phyloP scores from a whole-genome alignment of 2,329 filamentous ascomycete genomes.

The Nakataea oryzae region DNA sequence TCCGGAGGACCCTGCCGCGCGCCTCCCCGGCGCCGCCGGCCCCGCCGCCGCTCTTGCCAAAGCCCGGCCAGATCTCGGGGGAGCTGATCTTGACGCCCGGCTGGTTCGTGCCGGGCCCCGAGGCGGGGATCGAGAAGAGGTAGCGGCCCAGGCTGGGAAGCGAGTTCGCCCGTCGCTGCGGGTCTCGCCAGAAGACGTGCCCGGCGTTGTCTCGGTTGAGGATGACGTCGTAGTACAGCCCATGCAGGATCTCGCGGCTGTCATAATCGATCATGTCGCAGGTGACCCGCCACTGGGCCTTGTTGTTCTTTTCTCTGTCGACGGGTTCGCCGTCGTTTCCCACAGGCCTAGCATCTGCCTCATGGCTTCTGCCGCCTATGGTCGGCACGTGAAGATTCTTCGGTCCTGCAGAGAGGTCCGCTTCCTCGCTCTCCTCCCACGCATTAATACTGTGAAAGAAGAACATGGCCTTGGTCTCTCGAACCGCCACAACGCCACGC shows the following conservation, averaged over 20 bases:
- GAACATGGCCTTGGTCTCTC: slow-evolving; percentile 59
- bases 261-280: slow-evolving; percentile 58
- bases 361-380: background rate
- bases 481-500: slow-evolving; percentile 55
- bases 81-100: background rate
- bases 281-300: slow-evolving; percentile 26
- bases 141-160: slow-evolving; percentile 31
- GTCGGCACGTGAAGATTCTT: slow-evolving; percentile 3
- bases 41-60: background rate
- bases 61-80: background rate
- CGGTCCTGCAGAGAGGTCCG: background rate
- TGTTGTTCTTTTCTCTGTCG: background rate
- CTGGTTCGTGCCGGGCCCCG: background rate
- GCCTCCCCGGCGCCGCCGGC: too few species aligned
- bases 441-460: slow-evolving; percentile 74
- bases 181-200: slow-evolving; percentile 29
- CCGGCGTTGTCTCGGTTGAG: slow-evolving; percentile 38
- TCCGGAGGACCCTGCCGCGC: background rate
- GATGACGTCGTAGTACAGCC: slow-evolving; percentile 61
- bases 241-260: slow-evolving; percentile 52
- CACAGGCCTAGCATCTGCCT: background rate
- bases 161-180: slow-evolving; percentile 23
- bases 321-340: slow-evolving; percentile 23
- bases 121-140: slow-evolving; percentile 25
- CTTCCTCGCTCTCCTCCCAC: slow-evolving; percentile 40